Conservation (phyloP, 768 basidiomycete species). For the Tylopilus balloui region DNA sequence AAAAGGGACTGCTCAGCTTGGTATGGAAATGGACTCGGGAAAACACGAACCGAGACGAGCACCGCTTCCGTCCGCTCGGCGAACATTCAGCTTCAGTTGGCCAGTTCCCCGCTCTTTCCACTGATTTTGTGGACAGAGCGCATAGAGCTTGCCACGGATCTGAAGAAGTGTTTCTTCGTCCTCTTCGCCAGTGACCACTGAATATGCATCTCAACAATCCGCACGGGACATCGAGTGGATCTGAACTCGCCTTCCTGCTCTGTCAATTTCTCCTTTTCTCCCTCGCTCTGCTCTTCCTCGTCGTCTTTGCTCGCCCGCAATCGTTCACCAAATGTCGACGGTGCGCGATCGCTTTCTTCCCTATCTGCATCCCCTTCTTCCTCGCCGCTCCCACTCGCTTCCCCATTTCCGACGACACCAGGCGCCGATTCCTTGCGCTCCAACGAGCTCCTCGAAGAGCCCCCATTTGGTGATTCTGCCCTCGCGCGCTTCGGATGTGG, state of each 20-base stretch:
- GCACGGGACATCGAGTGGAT: neutral
- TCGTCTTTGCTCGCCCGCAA: conserved; percentile 60
- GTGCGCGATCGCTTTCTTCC: conserved; percentile 32
- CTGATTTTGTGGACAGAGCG: conserved; percentile 49
- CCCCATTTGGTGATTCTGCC: conserved; percentile 44
- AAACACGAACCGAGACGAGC: conserved; percentile 56
- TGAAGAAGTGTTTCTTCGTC: conserved; percentile 74
- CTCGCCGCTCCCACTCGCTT: conserved; percentile 35
- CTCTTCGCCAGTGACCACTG: conserved; percentile 77
- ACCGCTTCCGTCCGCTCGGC: conserved; percentile 55
- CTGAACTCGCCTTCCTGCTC: conserved; percentile 61
- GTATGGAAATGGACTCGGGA: neutral
- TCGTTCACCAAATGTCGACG: conserved; percentile 56
- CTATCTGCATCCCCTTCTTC: conserved; percentile 39
- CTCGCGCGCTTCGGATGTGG: conserved; percentile 54
- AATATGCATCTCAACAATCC: conserved; percentile 3
- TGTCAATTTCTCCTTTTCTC: conserved; percentile 43
- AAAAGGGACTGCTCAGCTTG: neutral
- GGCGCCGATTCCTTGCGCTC: conserved; percentile 35
- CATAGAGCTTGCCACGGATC: conserved; percentile 72
- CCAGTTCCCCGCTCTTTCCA: conserved; percentile 83
- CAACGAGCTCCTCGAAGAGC: conserved; percentile 41
- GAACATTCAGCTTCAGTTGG: conserved; percentile 63
- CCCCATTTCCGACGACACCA: conserved; percentile 36
- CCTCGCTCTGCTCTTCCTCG: conserved; percentile 45